phyloP scores from a whole-genome alignment of 306 rosid genomes.

The Fragaria vesca region DNA sequence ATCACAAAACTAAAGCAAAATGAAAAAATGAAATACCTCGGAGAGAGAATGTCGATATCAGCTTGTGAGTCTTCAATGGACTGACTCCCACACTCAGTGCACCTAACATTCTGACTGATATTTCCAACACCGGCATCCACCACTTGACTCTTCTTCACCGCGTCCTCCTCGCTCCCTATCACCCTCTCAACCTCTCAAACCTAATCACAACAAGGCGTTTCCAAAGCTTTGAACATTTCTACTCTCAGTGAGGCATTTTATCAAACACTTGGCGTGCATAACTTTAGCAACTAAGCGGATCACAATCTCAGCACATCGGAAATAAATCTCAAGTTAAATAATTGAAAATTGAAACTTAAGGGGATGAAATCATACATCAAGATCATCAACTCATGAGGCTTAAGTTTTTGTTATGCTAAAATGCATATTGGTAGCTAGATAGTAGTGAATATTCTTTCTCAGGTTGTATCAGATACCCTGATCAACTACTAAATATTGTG shows the following conservation, averaged over 20 bases:
- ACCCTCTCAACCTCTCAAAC: background rate
- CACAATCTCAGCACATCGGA: too few species aligned
- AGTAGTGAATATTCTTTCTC: background rate
- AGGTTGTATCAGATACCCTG: background rate
- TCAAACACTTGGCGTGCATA: constrained; percentile 40
- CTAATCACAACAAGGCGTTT: constrained; percentile 5
- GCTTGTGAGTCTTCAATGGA: constrained; percentile 98
- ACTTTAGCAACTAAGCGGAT: background rate
- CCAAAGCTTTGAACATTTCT: background rate
- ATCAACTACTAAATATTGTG: too few species aligned
- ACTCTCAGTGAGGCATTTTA: constrained; percentile 36
- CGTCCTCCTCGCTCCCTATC: constrained; percentile 41
- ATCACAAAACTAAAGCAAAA: too few species aligned
- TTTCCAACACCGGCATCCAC: constrained; percentile 80
- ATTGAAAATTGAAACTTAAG: too few species aligned
- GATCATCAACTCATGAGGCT: too few species aligned
- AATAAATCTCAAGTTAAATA: too few species aligned
- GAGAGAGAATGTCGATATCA: constrained; percentile 89
- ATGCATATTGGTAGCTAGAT: too few species aligned
- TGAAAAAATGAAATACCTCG: constrained; percentile 44
- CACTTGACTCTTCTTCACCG: constrained; percentile 47
- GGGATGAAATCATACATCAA: too few species aligned
- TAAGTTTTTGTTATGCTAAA: too few species aligned
- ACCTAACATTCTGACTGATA: constrained; percentile 91
- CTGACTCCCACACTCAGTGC: constrained; percentile 97